Evolutionary conservation across 805 yeast species (phyloP).

Genomic region (Pichia phayaonensis): DNA sequence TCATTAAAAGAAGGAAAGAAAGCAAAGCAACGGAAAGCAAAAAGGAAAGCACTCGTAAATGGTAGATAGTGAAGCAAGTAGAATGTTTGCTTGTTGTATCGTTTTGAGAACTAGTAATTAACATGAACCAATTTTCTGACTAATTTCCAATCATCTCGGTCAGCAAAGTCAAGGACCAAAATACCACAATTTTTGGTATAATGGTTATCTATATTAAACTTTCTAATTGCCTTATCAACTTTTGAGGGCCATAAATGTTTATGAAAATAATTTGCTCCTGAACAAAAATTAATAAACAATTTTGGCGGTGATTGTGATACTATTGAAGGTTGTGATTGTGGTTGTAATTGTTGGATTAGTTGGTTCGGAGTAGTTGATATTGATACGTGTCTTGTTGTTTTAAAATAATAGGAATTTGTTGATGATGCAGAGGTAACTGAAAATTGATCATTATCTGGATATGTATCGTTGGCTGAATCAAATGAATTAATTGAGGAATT

Average conservation of each 20-base stretch:
- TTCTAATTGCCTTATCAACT: slow-evolving; percentile 46
- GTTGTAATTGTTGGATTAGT: not conserved
- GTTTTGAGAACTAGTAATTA: slow-evolving; percentile 23
- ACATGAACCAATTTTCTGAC: slow-evolving; percentile 43
- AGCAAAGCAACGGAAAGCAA: not conserved
- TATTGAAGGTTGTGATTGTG: no score
- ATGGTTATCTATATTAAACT: slow-evolving; percentile 36
- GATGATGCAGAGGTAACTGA: not conserved
- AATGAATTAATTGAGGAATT: slow-evolving; percentile 1
- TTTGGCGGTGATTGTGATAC: slow-evolving; percentile 29
- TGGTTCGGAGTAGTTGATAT: not conserved
- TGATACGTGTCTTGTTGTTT: not conserved
- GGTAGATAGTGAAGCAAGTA: no score
- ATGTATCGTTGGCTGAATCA: not conserved
- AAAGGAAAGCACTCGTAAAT: not conserved
- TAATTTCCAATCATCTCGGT: slow-evolving; percentile 51
- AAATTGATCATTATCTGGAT: not conserved
- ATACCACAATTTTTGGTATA: slow-evolving; percentile 56
- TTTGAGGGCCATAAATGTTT: slow-evolving; percentile 68
- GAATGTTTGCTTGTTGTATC: not conserved
- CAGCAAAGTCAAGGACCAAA: slow-evolving; percentile 61
- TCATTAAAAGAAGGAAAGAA: no score
- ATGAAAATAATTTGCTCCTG: slow-evolving; percentile 67
- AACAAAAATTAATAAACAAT: slow-evolving; percentile 62
- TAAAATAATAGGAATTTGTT: not conserved